phyloP scores from a whole-genome alignment of 345 rosid species.

The Dipteronia dyeriana region DNA sequence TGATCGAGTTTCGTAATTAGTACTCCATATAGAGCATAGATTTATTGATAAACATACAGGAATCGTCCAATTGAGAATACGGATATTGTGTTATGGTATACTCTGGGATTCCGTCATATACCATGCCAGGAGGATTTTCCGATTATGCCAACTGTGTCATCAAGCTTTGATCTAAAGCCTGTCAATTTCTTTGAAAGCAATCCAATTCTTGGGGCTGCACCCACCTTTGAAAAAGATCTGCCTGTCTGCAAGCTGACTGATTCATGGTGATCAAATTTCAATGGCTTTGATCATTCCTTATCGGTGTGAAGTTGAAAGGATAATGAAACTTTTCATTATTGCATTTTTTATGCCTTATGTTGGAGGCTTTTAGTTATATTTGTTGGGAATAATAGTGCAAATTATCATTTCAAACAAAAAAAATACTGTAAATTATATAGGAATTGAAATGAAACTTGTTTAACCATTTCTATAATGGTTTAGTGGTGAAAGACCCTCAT shows the following conservation, averaged over 20 bases:
- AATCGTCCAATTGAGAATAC: slow-evolving; percentile 54
- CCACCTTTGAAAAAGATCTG: slow-evolving; percentile 47
- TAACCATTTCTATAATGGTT: too few relatives aligned
- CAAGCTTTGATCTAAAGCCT: slow-evolving; percentile 67
- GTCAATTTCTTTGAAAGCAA: slow-evolving; percentile 70
- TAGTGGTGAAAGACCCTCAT: too few relatives aligned
- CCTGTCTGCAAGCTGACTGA: slow-evolving; percentile 44
- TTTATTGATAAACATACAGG: slow-evolving; percentile 25
- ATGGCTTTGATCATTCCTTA: background rate
- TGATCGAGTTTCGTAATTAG: too few relatives aligned
- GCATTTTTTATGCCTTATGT: background rate
- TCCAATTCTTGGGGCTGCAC: slow-evolving; percentile 51
- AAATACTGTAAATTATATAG: background rate
- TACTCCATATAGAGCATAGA: background rate
- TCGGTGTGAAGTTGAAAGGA: background rate
- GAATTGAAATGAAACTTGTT: background rate
- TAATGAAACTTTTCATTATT: background rate
- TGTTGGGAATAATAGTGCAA: background rate
- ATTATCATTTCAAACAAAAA: too few relatives aligned
- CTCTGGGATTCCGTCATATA: slow-evolving; percentile 70
- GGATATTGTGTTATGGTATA: slow-evolving; percentile 75
- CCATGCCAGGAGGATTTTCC: slow-evolving; percentile 90
- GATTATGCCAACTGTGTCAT: slow-evolving; percentile 66
- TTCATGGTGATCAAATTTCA: slow-evolving; percentile 4
- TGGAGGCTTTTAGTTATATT: background rate